Evolutionary conservation across 2,329 filamentous ascomycete genomes (phyloP).

Genomic region (Fusarium poae): DNA sequence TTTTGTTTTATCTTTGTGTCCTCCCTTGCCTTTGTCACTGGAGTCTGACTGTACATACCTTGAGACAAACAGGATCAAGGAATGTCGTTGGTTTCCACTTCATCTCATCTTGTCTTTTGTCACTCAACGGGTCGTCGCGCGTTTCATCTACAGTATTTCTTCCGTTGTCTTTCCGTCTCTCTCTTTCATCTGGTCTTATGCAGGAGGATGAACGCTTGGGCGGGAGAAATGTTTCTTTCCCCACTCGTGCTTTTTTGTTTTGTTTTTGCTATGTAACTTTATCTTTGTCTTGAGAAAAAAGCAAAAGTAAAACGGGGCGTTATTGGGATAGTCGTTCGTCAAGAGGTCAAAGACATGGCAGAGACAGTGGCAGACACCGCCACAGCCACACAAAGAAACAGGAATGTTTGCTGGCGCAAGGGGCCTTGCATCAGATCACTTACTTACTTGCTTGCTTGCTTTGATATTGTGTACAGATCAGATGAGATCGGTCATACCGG

Average conservation of each 20-base stretch:
- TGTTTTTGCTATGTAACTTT: not conserved
- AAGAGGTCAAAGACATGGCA: conserved; percentile 12
- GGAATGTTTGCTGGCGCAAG: conserved; percentile 25
- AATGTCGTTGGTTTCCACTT: conserved; percentile 6
- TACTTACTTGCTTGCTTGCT: not conserved
- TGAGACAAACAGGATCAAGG: conserved; percentile 10
- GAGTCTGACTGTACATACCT: not conserved
- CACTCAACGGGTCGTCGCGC: conserved; percentile 14
- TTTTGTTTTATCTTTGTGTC: not conserved
- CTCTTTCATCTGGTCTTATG: conserved; percentile 15
- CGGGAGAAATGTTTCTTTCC: not conserved
- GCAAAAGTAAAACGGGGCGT: not conserved
- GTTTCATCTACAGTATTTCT: conserved; percentile 36
- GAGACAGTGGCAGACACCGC: not conserved
- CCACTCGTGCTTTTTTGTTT: conserved; percentile 1
- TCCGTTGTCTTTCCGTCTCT: not conserved
- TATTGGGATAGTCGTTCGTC: not conserved
- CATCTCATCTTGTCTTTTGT: conserved; percentile 3
- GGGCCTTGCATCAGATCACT: conserved; percentile 18
- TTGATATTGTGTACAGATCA: conserved; percentile 8
- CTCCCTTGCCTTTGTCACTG: not conserved
- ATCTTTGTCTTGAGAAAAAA: not conserved
- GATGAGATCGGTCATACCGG: conserved; percentile 25
- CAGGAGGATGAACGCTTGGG: conserved; percentile 4
- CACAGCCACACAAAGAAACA: conserved; percentile 9